These are phyloP conservation scores for Heterococcus sp. DNA, from an alignment of 108 stramenopile genomes.

Conservation along the genomic window DNA sequence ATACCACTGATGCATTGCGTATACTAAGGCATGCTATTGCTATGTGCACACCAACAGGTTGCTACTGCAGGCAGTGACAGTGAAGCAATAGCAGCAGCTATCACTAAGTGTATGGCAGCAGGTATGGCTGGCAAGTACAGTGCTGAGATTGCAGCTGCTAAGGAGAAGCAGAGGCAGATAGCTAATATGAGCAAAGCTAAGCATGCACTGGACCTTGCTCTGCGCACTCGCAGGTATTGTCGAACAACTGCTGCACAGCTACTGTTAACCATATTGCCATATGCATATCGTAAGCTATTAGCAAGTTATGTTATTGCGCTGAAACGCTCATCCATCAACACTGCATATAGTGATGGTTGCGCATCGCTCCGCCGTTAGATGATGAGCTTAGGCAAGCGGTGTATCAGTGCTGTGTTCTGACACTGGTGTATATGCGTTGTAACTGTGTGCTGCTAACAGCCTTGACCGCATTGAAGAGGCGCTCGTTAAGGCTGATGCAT, in stretches of 20 bases:
- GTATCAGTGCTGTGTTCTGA: background rate
- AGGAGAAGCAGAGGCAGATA: background rate
- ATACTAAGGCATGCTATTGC: no score
- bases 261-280: background rate
- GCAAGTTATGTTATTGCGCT: background rate
- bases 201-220: background rate
- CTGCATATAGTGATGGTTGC: background rate
- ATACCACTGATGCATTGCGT: no score
- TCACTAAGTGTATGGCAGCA: background rate
- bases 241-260: background rate
- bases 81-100: background rate
- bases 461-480: background rate
- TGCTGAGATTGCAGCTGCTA: background rate
- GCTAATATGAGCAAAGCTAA: background rate
- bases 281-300: background rate
- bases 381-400: background rate
- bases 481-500: background rate
- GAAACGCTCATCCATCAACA: background rate
- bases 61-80: background rate
- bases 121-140: background rate
- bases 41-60: no score
- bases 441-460: no score
- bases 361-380: background rate
- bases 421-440: background rate
- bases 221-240: background rate